Percentiles rank a stretch among this genome's conserved stretches.
Conservation (phyloP, 108 stramenopile species). For the Conticribra weissflogii region DNA sequence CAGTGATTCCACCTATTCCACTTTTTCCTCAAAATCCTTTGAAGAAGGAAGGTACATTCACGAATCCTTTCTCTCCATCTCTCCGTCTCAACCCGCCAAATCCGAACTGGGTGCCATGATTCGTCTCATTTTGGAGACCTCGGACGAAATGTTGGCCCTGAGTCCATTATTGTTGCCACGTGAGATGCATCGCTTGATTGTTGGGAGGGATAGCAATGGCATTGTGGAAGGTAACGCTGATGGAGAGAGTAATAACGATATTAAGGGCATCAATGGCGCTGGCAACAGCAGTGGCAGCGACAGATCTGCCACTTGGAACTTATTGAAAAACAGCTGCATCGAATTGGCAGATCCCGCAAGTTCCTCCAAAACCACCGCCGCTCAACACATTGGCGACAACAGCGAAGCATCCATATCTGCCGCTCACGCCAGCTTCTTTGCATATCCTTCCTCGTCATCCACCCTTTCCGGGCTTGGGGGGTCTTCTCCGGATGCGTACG, state of each 20-base stretch:
- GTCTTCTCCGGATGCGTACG: conserved; percentile 6
- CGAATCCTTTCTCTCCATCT: conserved; percentile 42
- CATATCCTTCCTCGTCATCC: conserved; percentile 12
- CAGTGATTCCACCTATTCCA: not conserved
- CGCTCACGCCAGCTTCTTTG: not conserved
- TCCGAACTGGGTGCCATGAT: conserved; percentile 44
- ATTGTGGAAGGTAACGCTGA: not conserved
- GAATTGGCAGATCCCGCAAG: conserved; percentile 17
- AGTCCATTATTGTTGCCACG: conserved; percentile 38
- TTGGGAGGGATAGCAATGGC: conserved; percentile 12
- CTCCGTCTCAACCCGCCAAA: conserved; percentile 36
- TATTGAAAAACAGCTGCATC: conserved; percentile 39
- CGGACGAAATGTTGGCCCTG: conserved; percentile 39
- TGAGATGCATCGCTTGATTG: conserved; percentile 45
- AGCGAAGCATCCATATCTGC: no score
- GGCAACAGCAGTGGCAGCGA: not conserved
- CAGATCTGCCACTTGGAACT: conserved; percentile 23
- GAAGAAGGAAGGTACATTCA: conserved; percentile 25
- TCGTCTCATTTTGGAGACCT: conserved; percentile 41
- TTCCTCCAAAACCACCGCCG: not conserved
- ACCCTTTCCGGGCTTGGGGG: conserved; percentile 8
- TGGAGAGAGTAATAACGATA: not conserved
- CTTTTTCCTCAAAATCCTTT: no score
- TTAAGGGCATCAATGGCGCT: not conserved
- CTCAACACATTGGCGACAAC: no score